Conservation (phyloP, 2,329 filamentous ascomycete species). For the Colletotrichum theobromicola region DNA sequence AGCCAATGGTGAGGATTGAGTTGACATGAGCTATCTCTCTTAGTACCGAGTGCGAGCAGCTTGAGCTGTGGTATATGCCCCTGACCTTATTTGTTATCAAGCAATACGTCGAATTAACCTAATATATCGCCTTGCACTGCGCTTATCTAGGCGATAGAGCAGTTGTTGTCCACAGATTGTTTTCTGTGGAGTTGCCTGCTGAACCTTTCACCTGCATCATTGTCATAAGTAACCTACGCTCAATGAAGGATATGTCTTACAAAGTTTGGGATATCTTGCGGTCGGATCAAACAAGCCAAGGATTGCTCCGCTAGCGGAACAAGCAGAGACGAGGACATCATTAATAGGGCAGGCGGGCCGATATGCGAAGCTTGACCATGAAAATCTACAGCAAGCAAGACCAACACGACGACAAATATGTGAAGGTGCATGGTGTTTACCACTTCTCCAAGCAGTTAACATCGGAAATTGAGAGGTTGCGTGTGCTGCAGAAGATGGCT, state of each 20-base stretch:
- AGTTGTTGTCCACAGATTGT: neutral
- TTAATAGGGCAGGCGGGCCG: neutral
- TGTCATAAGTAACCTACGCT: neutral
- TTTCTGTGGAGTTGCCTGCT: neutral
- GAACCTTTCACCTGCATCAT: neutral
- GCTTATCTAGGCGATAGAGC: neutral
- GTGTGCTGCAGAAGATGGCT: neutral
- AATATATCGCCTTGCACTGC: neutral
- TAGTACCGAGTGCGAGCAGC: neutral
- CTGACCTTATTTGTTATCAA: neutral
- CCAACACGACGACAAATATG: neutral
- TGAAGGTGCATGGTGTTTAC: neutral
- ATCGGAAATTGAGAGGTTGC: neutral
- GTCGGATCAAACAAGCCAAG: neutral
- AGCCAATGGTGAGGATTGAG: neutral
- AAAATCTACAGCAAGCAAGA: neutral
- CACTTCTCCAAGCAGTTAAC: neutral
- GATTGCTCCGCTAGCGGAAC: neutral
- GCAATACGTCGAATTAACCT: neutral
- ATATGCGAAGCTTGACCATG: neutral
- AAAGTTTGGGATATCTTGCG: neutral
- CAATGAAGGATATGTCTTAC: neutral
- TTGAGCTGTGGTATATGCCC: neutral
- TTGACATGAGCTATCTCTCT: neutral
- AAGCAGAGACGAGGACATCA: neutral